phyloP scores from a whole-genome alignment of 2,329 filamentous ascomycete genomes.

The Pyrenochaeta sp. region DNA sequence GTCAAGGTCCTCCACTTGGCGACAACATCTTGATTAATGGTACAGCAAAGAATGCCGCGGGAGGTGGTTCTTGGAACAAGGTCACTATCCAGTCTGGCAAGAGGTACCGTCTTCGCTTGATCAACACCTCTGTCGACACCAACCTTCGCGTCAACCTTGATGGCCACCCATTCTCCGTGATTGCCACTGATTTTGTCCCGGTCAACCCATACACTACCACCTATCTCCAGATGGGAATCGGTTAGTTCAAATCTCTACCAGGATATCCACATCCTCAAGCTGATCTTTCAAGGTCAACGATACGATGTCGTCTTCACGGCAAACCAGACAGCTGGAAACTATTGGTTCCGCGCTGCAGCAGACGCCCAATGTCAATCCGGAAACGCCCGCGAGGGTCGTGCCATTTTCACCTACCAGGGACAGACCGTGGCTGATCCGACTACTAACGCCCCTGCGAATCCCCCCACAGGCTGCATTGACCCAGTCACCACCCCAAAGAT shows the following conservation, averaged over 20 bases:
- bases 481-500: conserved; percentile 46
- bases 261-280: too few species aligned
- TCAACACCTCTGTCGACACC: conserved; percentile 57
- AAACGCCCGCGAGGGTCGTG: conserved; percentile 38
- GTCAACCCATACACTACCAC: conserved; percentile 42
- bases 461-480: conserved; percentile 45
- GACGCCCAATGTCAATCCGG: conserved; percentile 31
- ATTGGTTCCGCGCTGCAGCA: conserved; percentile 44
- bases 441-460: conserved; percentile 27
- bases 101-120: conserved; percentile 64
- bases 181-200: conserved; percentile 43
- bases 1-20: conserved; percentile 38
- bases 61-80: conserved; percentile 38
- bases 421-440: conserved; percentile 45
- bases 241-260: background rate
- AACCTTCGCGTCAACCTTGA: conserved; percentile 38
- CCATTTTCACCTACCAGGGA: conserved; percentile 50
- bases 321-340: conserved; percentile 40
- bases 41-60: conserved; percentile 59
- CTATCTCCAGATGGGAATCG: conserved; percentile 50
- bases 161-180: conserved; percentile 40
- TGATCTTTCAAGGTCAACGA: conserved; percentile 26
- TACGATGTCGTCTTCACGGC: conserved; percentile 47
- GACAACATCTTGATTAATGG: conserved; percentile 63
- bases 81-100: conserved; percentile 49